These are phyloP conservation scores for Liriodendron chinense DNA, from an alignment of 164 flowering plant genomes.

Conservation along the genomic window DNA sequence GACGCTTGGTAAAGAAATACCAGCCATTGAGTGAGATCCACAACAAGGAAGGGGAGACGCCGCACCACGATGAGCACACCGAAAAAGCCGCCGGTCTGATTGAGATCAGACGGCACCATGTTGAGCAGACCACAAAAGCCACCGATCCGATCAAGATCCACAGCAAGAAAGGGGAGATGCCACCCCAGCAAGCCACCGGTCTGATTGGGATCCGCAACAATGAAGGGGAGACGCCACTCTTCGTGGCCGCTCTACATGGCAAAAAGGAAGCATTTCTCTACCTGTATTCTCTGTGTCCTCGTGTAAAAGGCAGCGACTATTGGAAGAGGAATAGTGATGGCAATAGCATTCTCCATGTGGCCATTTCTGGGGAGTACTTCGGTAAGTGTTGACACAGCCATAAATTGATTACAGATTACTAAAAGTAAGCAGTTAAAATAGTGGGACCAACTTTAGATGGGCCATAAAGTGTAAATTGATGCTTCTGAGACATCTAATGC, in stretches of 20 bases:
- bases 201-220: conserved; percentile 10
- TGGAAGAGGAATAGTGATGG: conserved; percentile 23
- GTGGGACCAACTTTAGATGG: too few relatives aligned
- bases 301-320: background rate
- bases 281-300: conserved; percentile 1
- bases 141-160: background rate
- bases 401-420: too few relatives aligned
- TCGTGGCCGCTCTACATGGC: conserved; percentile 20
- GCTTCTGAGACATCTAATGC: too few relatives aligned
- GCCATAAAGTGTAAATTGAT: too few relatives aligned
- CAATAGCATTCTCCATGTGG: conserved; percentile 27
- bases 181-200: too few relatives aligned
- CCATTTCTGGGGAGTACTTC: conserved; percentile 19
- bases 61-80: conserved; percentile 1
- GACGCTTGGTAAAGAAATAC: conserved; percentile 2
- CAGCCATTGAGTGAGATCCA: background rate
- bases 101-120: too few relatives aligned
- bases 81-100: too few relatives aligned
- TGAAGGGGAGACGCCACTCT: conserved; percentile 24
- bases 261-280: conserved; percentile 10
- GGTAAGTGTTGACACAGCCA: conserved; percentile 6
- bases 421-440: too few relatives aligned
- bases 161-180: too few relatives aligned
- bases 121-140: too few relatives aligned
- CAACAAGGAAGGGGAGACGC: conserved; percentile 21